A percentile compares a stretch with the other conserved stretches of the same genome.
These are phyloP conservation scores for Tetragonia tetragonoides DNA, from an alignment of 148 eudicot genomes.

Conservation along the genomic window DNA sequence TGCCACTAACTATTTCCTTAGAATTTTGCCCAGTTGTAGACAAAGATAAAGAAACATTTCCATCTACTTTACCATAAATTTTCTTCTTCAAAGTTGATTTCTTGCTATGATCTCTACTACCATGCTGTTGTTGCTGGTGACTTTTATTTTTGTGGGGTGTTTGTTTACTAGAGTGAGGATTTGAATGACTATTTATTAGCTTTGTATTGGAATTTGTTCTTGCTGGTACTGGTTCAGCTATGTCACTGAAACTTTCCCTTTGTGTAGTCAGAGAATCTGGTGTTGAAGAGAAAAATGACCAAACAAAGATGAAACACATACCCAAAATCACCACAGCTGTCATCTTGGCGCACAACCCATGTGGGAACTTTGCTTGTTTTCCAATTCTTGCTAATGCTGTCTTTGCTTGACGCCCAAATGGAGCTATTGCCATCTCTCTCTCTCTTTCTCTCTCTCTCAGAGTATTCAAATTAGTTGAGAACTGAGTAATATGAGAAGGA, in stretches of 20 bases:
- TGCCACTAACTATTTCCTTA: conserved; percentile 7
- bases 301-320: conserved; percentile 72
- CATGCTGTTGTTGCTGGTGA: conserved; percentile 10
- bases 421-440: conserved; percentile 50
- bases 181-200: conserved; percentile 12
- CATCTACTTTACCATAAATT: conserved; percentile 28
- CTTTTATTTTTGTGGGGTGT: conserved; percentile 11
- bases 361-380: conserved; percentile 60
- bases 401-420: conserved; percentile 61
- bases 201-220: not conserved
- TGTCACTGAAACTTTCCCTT: conserved; percentile 73
- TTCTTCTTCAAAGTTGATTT: conserved; percentile 24
- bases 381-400: conserved; percentile 54
- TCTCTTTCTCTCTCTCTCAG: not conserved
- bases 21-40: conserved; percentile 21
- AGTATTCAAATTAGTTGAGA: not conserved
- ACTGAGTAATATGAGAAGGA: not conserved
- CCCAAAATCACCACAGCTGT: conserved; percentile 72
- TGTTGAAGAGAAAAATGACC: conserved; percentile 77
- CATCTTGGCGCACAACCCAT: conserved; percentile 65
- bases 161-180: conserved; percentile 18
- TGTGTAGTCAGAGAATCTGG: conserved; percentile 54
- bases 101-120: conserved; percentile 9
- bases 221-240: conserved; percentile 48
- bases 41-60: conserved; percentile 33